Conservation (phyloP, 805 yeast species). For the Kazachstania kunashirensis region DNA sequence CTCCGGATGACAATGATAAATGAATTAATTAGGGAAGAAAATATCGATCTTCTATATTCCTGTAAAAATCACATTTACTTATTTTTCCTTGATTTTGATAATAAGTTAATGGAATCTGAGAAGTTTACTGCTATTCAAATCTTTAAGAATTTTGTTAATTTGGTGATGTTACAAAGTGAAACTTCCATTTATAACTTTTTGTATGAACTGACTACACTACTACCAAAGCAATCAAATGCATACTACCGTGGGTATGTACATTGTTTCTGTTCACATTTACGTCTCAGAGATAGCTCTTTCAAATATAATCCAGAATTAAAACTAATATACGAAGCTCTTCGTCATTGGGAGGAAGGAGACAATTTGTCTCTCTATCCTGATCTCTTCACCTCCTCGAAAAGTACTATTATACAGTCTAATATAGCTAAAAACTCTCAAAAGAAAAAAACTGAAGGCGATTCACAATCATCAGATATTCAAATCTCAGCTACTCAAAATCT, state of each 20-base stretch:
- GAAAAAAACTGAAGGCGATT: background rate
- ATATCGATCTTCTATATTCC: constrained; percentile 6
- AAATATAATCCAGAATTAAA: background rate
- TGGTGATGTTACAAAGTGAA: background rate
- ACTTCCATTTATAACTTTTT: background rate
- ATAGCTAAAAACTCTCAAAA: no score
- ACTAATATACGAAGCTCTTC: background rate
- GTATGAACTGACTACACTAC: background rate
- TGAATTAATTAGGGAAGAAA: constrained; percentile 3
- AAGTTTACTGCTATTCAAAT: background rate
- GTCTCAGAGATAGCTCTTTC: background rate
- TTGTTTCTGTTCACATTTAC: background rate
- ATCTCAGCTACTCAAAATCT: no score
- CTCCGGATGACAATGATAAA: constrained; percentile 5
- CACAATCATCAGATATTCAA: constrained; percentile 6
- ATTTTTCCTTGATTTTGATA: constrained; percentile 7
- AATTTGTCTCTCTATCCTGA: background rate
- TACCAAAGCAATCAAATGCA: background rate
- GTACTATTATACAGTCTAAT: no score
- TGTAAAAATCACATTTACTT: constrained; percentile 7
- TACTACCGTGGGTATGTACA: background rate
- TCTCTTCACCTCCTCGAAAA: background rate
- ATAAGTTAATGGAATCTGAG: background rate
- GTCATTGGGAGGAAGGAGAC: background rate
- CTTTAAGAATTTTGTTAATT: constrained; percentile 1